Evolutionary conservation across 1,139 yeast species (phyloP).

Genomic region (Diutina mesorugosa): DNA sequence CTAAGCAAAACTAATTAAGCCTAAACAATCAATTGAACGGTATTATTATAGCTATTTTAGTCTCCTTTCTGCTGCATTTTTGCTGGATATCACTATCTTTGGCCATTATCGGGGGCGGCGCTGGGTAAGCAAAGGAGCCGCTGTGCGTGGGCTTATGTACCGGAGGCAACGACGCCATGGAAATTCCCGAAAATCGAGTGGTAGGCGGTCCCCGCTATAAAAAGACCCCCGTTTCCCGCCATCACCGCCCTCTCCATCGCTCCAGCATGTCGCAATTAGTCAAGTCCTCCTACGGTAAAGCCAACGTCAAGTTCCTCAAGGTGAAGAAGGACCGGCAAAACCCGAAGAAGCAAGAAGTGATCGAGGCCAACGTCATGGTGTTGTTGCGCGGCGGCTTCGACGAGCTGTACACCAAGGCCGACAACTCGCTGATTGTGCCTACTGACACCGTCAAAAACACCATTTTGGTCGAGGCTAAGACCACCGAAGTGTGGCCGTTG

Average conservation of each 20-base stretch:
- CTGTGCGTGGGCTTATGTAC: background rate
- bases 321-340: slow-evolving; percentile 65
- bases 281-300: slow-evolving; percentile 61
- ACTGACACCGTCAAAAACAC: slow-evolving; percentile 93
- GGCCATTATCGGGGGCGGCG: no score
- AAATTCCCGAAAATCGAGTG: background rate
- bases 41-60: no score
- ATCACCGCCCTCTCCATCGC: background rate
- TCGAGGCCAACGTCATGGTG: slow-evolving; percentile 72
- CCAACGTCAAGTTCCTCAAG: slow-evolving; percentile 79
- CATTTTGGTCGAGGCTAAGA: slow-evolving; percentile 68
- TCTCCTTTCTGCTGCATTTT: no score
- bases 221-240: background rate
- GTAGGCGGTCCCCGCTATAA: background rate
- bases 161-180: background rate
- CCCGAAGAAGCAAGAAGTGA: slow-evolving; percentile 62
- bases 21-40: no score
- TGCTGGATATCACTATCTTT: no score
- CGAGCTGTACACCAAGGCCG: slow-evolving; percentile 72
- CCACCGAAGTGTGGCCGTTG: slow-evolving; percentile 74
- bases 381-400: slow-evolving; percentile 71
- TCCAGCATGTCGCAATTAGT: slow-evolving; percentile 4
- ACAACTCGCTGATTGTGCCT: slow-evolving; percentile 80
- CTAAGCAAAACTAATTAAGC: no score
- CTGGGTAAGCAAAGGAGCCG: background rate